A percentile compares a stretch with the other conserved stretches of the same genome.
Conservation (phyloP, 495 filamentous ascomycete genomes). For the Terfezia claveryi region DNA sequence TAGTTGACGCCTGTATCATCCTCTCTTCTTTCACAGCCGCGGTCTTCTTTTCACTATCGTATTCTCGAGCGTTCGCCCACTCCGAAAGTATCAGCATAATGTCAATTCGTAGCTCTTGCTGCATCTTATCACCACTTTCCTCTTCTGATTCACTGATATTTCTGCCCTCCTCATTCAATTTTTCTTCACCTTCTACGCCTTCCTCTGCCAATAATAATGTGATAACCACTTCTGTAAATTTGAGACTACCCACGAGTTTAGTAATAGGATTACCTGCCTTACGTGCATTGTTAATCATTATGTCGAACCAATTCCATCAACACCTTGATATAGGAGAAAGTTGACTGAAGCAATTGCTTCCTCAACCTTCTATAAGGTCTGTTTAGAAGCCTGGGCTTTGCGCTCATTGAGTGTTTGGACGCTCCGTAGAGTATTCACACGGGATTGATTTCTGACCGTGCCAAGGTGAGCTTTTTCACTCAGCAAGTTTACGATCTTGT, state of each 20-base stretch:
- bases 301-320: constrained; percentile 93
- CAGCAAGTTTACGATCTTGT: constrained; percentile 55
- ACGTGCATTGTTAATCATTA: constrained; percentile 71
- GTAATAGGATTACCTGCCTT: constrained; percentile 63
- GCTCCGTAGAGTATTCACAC: constrained; percentile 58
- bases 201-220: constrained; percentile 59
- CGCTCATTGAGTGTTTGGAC: constrained; percentile 63
- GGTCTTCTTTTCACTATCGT: constrained; percentile 68
- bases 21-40: constrained; percentile 72
- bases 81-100: constrained; percentile 61
- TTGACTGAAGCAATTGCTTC: constrained; percentile 85
- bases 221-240: constrained; percentile 68
- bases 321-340: constrained; percentile 66
- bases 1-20: constrained; percentile 58
- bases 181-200: constrained; percentile 31
- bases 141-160: constrained; percentile 32
- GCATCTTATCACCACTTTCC: constrained; percentile 32
- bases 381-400: constrained; percentile 74
- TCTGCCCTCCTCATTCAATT: constrained; percentile 27
- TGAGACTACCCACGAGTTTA: constrained; percentile 63
- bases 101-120: constrained; percentile 45
- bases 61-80: constrained; percentile 75
- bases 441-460: constrained; percentile 55
- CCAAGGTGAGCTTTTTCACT: constrained; percentile 58
- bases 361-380: constrained; percentile 71